Conservation (phyloP, 2,329 filamentous ascomycete species). For the Gnomoniopsis smithogilvyi region DNA sequence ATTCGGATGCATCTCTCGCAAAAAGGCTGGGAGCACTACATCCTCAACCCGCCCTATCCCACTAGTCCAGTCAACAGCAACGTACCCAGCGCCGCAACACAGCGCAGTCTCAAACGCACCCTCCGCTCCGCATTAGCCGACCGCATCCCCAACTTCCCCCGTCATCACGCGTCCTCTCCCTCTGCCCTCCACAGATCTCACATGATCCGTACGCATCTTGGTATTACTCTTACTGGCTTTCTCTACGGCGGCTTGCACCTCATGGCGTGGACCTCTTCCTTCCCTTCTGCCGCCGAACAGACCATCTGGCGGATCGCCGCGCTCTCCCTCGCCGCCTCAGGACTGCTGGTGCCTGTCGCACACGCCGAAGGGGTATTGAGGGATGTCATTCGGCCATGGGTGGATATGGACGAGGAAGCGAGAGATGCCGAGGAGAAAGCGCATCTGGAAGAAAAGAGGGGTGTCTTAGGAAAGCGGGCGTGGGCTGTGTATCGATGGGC, state of each 20-base stretch:
- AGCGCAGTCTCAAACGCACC: not conserved
- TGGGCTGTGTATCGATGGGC: slow-evolving; percentile 2
- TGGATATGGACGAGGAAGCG: slow-evolving; percentile 14
- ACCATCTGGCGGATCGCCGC: slow-evolving; percentile 2
- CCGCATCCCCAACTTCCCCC: slow-evolving; percentile 14
- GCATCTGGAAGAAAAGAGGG: slow-evolving; percentile 3
- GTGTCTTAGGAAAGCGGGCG: not conserved
- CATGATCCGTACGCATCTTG: slow-evolving; percentile 7
- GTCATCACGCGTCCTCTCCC: not conserved
- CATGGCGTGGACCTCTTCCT: slow-evolving; percentile 7
- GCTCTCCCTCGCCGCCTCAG: not conserved
- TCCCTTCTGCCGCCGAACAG: not conserved
- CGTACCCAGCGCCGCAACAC: not conserved
- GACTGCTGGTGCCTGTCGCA: slow-evolving; percentile 6
- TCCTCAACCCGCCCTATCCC: not conserved
- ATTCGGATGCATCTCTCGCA: slow-evolving; percentile 7
- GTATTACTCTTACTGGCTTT: slow-evolving; percentile 4
- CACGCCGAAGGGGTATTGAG: slow-evolving; percentile 7
- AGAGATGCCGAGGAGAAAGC: slow-evolving; percentile 10
- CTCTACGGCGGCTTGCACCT: slow-evolving; percentile 13
- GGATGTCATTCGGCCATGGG: slow-evolving; percentile 1
- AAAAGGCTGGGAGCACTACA: slow-evolving; percentile 13
- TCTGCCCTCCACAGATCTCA: not conserved
- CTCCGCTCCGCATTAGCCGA: slow-evolving; percentile 7
- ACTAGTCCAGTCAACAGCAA: not conserved